phyloP scores from a whole-genome alignment of 768 basidiomycete genomes.

The Fistulinella prunicolor region DNA sequence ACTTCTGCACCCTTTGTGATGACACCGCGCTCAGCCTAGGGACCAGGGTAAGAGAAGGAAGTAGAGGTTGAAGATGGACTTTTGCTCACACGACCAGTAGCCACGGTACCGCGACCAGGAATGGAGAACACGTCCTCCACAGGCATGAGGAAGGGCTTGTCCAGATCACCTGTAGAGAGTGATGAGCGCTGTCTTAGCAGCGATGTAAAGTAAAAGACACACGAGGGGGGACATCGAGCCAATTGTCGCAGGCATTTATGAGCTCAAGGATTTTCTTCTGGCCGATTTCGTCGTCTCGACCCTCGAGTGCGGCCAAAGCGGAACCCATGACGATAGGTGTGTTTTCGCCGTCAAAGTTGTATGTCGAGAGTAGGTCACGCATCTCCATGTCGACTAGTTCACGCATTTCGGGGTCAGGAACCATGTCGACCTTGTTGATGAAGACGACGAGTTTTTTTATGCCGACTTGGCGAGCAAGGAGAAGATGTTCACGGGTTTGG shows the following conservation, averaged over 20 bases:
- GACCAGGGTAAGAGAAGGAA: not conserved
- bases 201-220: constrained; percentile 28
- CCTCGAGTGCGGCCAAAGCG: constrained; percentile 91
- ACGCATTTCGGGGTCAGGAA: constrained; percentile 96
- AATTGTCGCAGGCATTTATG: constrained; percentile 82
- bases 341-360: constrained; percentile 95
- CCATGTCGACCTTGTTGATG: constrained; percentile 99
- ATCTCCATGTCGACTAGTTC: constrained; percentile 99
- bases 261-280: constrained; percentile 76
- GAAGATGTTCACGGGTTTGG: constrained; percentile 96
- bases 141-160: constrained; percentile 96
- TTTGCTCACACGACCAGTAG: constrained; percentile 78
- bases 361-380: constrained; percentile 87
- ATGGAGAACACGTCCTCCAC: constrained; percentile 98
- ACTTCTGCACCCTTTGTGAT: constrained; percentile 91
- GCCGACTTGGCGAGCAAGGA: constrained; percentile 96
- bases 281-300: constrained; percentile 77
- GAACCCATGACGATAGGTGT: constrained; percentile 99
- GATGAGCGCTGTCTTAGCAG: not conserved
- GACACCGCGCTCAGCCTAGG: constrained; percentile 85
- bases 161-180: constrained; percentile 71
- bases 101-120: constrained; percentile 96
- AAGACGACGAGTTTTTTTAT: constrained; percentile 97
- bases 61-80: not conserved
- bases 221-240: constrained; percentile 94